A percentile compares a stretch with the other conserved stretches of the same genome.
These are phyloP conservation scores for Boletus smithii DNA, from an alignment of 1,284 basidiomycete species.

Conservation along the genomic window DNA sequence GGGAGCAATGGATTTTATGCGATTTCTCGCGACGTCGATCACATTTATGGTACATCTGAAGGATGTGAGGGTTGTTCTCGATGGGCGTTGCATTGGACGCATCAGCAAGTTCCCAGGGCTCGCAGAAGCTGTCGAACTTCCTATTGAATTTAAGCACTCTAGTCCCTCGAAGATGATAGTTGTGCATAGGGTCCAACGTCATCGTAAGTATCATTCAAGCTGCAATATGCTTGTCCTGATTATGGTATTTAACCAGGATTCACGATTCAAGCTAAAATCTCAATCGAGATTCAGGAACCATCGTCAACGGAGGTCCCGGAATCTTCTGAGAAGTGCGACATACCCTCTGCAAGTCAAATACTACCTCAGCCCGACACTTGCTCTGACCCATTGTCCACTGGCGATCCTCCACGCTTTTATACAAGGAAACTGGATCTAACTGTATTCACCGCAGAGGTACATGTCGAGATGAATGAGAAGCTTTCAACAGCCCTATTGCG, in stretches of 20 bases:
- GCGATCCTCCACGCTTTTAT: background rate
- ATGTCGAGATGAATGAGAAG: constrained; percentile 65
- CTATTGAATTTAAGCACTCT: constrained; percentile 37
- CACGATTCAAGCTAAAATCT: background rate
- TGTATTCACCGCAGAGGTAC: constrained; percentile 77
- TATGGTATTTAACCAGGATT: background rate
- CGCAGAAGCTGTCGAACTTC: constrained; percentile 56
- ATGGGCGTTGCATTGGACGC: constrained; percentile 70
- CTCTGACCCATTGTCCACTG: background rate
- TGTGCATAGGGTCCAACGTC: background rate
- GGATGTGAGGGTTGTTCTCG: constrained; percentile 74
- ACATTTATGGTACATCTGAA: constrained; percentile 86
- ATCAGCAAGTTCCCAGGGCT: constrained; percentile 66
- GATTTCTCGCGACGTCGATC: constrained; percentile 87
- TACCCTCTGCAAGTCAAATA: background rate
- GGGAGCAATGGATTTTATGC: constrained; percentile 75
- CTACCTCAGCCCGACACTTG: background rate
- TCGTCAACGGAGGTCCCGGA: background rate
- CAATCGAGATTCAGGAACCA: background rate
- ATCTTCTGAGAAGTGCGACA: background rate
- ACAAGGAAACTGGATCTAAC: constrained; percentile 61
- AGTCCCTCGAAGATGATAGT: constrained; percentile 60
- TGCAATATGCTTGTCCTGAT: background rate
- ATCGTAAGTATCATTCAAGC: background rate
- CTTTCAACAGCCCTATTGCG: constrained; percentile 76